phyloP scores from a whole-genome alignment of 2,329 filamentous ascomycete species.

The Colletotrichum brevisporum region DNA sequence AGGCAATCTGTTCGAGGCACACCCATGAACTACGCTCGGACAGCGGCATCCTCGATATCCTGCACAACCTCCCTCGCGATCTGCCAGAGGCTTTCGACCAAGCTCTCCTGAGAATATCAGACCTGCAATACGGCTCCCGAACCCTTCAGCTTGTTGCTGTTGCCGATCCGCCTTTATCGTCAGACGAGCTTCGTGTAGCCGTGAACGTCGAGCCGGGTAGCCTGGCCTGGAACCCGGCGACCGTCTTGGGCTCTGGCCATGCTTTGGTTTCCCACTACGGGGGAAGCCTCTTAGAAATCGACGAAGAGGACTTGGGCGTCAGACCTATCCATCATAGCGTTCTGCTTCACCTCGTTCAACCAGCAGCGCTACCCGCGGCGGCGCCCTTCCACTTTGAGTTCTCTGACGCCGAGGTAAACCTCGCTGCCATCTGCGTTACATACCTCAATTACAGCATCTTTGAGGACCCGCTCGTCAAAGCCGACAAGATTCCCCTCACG shows the following conservation, averaged over 20 bases:
- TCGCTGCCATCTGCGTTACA: neutral
- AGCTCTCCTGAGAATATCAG: neutral
- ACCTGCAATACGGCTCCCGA: neutral
- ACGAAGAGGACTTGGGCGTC: constrained; percentile 9
- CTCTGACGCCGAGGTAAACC: neutral
- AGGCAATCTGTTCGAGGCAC: neutral
- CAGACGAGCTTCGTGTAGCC: neutral
- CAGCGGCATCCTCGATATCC: neutral
- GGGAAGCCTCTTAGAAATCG: constrained; percentile 3
- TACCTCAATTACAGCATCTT: neutral
- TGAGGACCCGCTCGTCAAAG: neutral
- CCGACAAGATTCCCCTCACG: neutral
- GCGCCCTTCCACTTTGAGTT: neutral
- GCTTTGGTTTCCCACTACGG: neutral
- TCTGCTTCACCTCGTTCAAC: neutral
- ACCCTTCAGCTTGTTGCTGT: neutral
- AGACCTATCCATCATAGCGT: constrained; percentile 7
- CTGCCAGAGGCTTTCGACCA: neutral
- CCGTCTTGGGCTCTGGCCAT: neutral
- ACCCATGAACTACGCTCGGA: constrained; percentile 1
- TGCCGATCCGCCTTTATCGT: neutral
- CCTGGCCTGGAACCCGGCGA: neutral
- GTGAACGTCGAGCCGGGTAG: neutral
- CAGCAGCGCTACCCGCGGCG: neutral
- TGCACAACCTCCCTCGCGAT: neutral